Conservation (phyloP, 1,139 yeast species). For the Debaryomyces sp. region DNA sequence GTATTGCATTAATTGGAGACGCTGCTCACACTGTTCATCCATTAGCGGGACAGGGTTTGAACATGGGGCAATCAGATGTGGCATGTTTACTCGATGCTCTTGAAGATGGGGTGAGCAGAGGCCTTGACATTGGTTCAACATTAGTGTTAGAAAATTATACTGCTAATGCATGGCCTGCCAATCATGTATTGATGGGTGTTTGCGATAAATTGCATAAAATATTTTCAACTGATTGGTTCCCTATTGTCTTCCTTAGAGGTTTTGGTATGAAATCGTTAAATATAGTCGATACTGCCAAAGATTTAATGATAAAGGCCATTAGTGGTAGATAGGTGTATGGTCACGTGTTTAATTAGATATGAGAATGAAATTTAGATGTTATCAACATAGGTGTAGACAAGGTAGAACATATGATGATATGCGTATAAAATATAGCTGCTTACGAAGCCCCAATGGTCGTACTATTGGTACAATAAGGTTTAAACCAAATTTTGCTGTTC, state of each 20-base stretch:
- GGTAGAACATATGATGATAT: background rate
- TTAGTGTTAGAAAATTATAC: conserved; percentile 85
- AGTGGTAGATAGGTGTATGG: conserved; percentile 24
- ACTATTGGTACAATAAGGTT: background rate
- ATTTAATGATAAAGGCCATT: conserved; percentile 39
- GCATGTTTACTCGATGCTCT: conserved; percentile 68
- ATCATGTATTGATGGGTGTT: conserved; percentile 80
- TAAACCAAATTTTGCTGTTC: background rate
- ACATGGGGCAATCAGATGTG: conserved; percentile 98
- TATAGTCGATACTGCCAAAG: conserved; percentile 62
- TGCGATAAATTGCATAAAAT: conserved; percentile 92
- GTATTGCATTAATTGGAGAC: conserved; percentile 93
- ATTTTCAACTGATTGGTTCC: conserved; percentile 72
- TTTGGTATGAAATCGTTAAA: conserved; percentile 75
- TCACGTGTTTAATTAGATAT: conserved; percentile 5
- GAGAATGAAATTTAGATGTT: background rate
- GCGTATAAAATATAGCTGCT: background rate
- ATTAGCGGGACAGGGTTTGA: conserved; percentile 95
- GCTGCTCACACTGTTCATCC: conserved; percentile 99
- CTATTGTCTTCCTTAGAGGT: conserved; percentile 75
- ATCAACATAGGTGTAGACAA: background rate
- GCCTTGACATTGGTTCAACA: conserved; percentile 86
- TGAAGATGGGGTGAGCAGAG: conserved; percentile 71
- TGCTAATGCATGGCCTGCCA: conserved; percentile 75
- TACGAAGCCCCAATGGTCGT: background rate